Percentiles rank a stretch among this genome's conserved stretches.
These are phyloP conservation scores for Marasmius fiardii DNA, from an alignment of 1,284 basidiomycete genomes.

Conservation along the genomic window DNA sequence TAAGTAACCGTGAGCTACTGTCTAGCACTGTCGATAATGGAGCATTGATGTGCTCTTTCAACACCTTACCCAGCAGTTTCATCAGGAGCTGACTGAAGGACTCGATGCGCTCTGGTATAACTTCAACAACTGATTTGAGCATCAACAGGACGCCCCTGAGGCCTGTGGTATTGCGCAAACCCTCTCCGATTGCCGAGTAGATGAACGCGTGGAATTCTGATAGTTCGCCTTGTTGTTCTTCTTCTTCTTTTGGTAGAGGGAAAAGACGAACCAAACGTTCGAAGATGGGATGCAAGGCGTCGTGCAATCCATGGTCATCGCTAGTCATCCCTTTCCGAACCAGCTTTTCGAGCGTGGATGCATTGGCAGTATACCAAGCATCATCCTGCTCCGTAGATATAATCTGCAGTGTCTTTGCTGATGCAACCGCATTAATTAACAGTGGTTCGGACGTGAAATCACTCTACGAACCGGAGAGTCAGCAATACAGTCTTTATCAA, in stretches of 20 bases:
- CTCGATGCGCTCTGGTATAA: constrained; percentile 84
- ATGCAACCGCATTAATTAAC: constrained; percentile 73
- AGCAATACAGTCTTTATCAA: constrained; percentile 17
- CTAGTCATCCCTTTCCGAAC: constrained; percentile 85
- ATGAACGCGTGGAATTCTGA: constrained; percentile 82
- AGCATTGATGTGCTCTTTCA: constrained; percentile 82
- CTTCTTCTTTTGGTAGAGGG: constrained; percentile 80
- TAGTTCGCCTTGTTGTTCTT: constrained; percentile 61
- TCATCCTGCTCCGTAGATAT: constrained; percentile 84
- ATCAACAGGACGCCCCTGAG: constrained; percentile 84
- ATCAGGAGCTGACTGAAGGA: constrained; percentile 75
- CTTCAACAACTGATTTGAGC: constrained; percentile 86
- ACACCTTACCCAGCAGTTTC: constrained; percentile 83
- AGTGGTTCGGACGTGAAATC: constrained; percentile 71
- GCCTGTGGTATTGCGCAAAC: constrained; percentile 70
- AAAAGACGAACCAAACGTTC: constrained; percentile 84
- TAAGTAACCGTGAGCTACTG: constrained; percentile 57
- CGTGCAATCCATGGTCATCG: constrained; percentile 76
- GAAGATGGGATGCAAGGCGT: constrained; percentile 80
- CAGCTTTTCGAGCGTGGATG: constrained; percentile 81
- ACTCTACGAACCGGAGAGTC: constrained; percentile 38
- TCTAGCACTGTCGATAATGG: constrained; percentile 50
- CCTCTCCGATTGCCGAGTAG: constrained; percentile 77
- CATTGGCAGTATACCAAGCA: constrained; percentile 79
- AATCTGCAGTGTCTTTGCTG: constrained; percentile 88